These are phyloP conservation scores for Linnemannia schmuckeri DNA, from an alignment of 192 early-diverging fungal genomes.

Conservation along the genomic window DNA sequence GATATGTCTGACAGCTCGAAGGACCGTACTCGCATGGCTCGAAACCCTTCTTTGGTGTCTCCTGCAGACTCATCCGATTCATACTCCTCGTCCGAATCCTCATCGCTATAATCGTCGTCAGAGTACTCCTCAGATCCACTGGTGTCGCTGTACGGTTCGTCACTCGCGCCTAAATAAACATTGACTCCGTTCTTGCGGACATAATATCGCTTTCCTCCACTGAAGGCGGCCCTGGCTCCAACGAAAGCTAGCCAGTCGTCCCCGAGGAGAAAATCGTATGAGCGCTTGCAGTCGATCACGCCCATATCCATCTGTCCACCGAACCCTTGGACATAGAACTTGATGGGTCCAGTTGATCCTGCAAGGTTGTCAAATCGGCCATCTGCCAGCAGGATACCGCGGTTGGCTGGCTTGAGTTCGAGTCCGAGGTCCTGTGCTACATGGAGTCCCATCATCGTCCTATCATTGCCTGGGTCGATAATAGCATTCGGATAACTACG, in stretches of 20 bases:
- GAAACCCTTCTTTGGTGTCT: too few relatives aligned
- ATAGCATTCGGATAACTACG: not conserved
- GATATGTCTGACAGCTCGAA: not conserved
- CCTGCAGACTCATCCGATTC: too few relatives aligned
- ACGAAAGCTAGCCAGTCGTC: too few relatives aligned
- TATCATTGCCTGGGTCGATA: not conserved
- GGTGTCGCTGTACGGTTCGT: too few relatives aligned
- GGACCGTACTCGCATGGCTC: too few relatives aligned
- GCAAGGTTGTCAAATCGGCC: not conserved
- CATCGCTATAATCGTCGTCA: not conserved
- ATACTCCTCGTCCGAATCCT: not conserved
- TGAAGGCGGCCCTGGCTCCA: too few relatives aligned
- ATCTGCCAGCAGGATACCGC: not conserved
- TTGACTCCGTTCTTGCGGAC: not conserved
- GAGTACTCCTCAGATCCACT: not conserved
- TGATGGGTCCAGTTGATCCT: not conserved
- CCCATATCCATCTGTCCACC: not conserved
- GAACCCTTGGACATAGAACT: not conserved
- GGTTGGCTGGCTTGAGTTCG: not conserved
- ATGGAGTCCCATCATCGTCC: not conserved
- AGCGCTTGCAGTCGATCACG: not conserved
- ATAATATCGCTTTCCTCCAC: too few relatives aligned
- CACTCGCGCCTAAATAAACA: too few relatives aligned
- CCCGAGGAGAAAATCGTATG: too few relatives aligned
- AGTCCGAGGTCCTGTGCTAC: not conserved